phyloP scores from a whole-genome alignment of 2,329 filamentous ascomycete genomes.

The Pseudogymnoascus destructans region DNA sequence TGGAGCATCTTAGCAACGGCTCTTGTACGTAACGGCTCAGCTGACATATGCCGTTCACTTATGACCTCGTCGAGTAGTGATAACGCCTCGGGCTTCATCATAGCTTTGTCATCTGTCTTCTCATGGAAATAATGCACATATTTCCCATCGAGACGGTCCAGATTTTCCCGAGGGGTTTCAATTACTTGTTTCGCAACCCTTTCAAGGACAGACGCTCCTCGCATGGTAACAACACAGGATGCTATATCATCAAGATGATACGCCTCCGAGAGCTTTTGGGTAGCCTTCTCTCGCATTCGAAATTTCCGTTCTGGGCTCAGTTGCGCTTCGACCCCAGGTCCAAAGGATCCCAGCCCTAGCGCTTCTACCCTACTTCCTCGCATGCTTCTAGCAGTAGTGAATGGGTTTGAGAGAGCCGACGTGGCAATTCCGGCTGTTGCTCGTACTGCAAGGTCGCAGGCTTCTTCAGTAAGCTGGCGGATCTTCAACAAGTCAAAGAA shows the following conservation, averaged over 20 bases:
- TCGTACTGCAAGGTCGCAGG: constrained; percentile 62
- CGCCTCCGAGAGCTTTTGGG: constrained; percentile 61
- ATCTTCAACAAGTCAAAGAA: constrained; percentile 81
- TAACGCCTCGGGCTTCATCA: constrained; percentile 60
- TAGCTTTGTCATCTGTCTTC: constrained; percentile 65
- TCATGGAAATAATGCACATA: constrained; percentile 92
- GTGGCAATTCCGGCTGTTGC: constrained; percentile 62
- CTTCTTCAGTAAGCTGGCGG: constrained; percentile 65
- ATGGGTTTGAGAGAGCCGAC: constrained; percentile 44
- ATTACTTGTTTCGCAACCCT: constrained; percentile 63
- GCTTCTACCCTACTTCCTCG: constrained; percentile 36
- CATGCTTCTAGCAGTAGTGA: constrained; percentile 37
- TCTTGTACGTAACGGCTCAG: constrained; percentile 56
- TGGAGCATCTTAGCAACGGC: constrained; percentile 66
- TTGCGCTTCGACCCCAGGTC: constrained; percentile 45
- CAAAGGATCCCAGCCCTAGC: constrained; percentile 41
- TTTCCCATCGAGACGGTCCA: constrained; percentile 55
- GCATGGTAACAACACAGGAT: constrained; percentile 72
- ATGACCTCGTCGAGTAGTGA: constrained; percentile 56
- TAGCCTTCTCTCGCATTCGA: constrained; percentile 68
- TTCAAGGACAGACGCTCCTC: constrained; percentile 63
- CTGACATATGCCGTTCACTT: constrained; percentile 46
- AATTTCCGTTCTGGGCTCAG: constrained; percentile 65
- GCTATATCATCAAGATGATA: constrained; percentile 76
- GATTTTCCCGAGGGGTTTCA: constrained; percentile 42